Base-by-base conservation (phyloP, 345 rosid species). In the Gynandropsis gynandra region DNA sequence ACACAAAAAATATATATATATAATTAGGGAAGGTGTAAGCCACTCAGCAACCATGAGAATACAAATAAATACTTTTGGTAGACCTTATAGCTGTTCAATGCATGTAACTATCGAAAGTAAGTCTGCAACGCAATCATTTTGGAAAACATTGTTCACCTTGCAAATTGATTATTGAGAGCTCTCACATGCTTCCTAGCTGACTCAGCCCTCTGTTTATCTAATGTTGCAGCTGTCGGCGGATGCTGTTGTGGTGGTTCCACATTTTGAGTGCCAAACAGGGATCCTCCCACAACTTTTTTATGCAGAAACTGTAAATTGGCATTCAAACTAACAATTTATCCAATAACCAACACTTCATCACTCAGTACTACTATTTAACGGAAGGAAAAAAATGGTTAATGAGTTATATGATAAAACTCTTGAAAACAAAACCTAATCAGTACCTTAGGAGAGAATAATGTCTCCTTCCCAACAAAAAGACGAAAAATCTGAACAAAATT, bases 81-180 rank as follows among this genome's bases (percentile, higher is more conserved):
- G 41, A 47, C 40, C 27, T 36, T 24, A 33, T 10, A 38, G 9
- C 15, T 24, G 10, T 47, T 15, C n/a, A 42, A 32, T 4, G 10
- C 8, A 37, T 18, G 42, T 19, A 13, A 45, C 24, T 19, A 45
- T 18, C 1, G 13, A 19, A 45, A 11, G n/a, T 6, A 18, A 14
- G 9, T 12, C n/a, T 15, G n/a, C 3, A 10, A 42, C 10, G 57
- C 1, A 27, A 14, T 15, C 4, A 18, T 14, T 16, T 4, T 5
- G 37, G 10, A 32, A 56, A 17, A 10, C 48, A 54, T 0, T 47
- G 35, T 57, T 24, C 64, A 90, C 96, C 98, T 87, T 62, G 93
- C 89, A 61, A 84, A 92, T 64, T 92, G 98, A 55, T 74, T 65
- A 72, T 92, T 92, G 64, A 87, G 93, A 72, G 96, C 89, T 66